Evolutionary conservation across 768 basidiomycete genomes (phyloP), one percentile per base, ranked within the genome.

Genomic region (Calocybe gangraenosa): DNA sequence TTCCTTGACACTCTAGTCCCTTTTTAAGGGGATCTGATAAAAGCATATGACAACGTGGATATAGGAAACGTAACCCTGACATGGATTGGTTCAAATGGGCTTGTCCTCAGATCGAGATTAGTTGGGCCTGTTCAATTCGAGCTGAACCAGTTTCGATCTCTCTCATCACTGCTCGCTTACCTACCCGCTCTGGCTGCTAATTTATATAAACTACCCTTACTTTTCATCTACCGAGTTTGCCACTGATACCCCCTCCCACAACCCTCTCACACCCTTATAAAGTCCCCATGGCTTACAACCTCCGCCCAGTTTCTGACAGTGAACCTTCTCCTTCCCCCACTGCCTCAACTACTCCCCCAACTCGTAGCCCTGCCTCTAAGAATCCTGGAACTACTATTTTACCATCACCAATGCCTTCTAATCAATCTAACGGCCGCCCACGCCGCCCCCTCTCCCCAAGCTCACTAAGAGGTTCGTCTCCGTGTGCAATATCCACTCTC

Each of bases 361-460:
- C 70, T 30, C 72, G 64, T 49, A 74, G 66, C 47, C 71, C 68
- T 1, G 60, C 62, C 1, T 56, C 58, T 44, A 67, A 65, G 54
- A 54, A 51, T 30, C 52, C 52, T 25, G 47, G 50, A 31, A 6
- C 25, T 28, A 34, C 42, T 53, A 46, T 57, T 34, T 58, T 48
- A 58, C 49, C 56, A 14, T 60, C 59, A n/a, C 61, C 69, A 8
- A 63, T 70, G 13, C 48, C 68, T 14, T 47, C 64, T 13, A 50
- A 54, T 20, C 42, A 57, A 47, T 25, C 61, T n/a, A 58, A 62
- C 42, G 40, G 51, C 32, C 68, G 65, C 36, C 55, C 65, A 25
- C 76, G 81, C 11, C 70, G 83, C 0, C 82, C 82, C 8, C 65
- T 85, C 40, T 82, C 83, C 19, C 82, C 84, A 3, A 76, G 72